Evolutionary conservation across 2,329 filamentous ascomycete genomes (phyloP), one percentile per base, ranked within the genome.

Genomic region (Alternaria gaisen): DNA sequence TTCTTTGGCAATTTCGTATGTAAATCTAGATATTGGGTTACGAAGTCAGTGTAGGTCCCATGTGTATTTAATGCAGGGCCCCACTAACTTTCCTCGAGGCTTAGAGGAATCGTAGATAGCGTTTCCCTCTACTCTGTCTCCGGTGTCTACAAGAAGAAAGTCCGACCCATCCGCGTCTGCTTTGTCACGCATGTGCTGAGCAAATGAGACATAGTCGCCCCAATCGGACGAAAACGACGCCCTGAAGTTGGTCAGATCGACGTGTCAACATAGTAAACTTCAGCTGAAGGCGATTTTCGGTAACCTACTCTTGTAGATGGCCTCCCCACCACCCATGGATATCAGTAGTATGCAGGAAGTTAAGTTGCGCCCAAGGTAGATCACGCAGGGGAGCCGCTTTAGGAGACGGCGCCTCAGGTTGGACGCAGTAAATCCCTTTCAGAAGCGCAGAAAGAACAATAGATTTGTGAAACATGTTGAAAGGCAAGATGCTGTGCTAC

Each of bases 161-260:
- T 99, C 95, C 28, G 87, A 87, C 44, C 93, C 93, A 54, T 90
- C 85, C 1, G 88, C 86, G 73, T 97, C 91, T 56, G 93, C 93
- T 73, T 87, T 89, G 67, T 88, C 85, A 57, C 88, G 90, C 84
- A 99, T 88, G 75, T 94, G 93, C 36, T 90, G 84, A 34, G 93
- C 88, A 75, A 99, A 97, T 7, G 94, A 97, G 71, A 98, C 86
- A 79, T 98, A 99, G 80, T 99, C 95, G 60, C 95, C 95, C 93
- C 95, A 98, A 79, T 99, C 95, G 47, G 93, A 94, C 7, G 92
- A 94, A 80, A 96, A 99, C 61, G 95, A 94, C 3, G 93, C 85
- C 81, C 91, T 93, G 58, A 14, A 28, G 28, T 18, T 42, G 9
- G 65, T 71, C 51, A 68, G 58, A 44, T 22, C 38, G 22, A 26